Evolutionary conservation across 306 rosid species (phyloP), one percentile per base, ranked within the genome.

Genomic region (Carpinus viminea): DNA sequence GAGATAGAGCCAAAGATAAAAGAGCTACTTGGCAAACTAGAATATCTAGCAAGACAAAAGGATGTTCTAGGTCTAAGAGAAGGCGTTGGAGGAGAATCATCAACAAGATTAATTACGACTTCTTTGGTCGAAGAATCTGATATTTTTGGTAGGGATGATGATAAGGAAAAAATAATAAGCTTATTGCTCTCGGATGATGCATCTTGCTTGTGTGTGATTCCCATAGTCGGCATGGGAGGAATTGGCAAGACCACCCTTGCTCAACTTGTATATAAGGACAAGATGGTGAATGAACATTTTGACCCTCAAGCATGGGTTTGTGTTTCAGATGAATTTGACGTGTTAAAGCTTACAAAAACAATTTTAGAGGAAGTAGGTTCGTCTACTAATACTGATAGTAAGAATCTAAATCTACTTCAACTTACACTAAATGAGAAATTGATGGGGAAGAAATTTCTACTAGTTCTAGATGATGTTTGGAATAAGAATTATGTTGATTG

Each of bases 401-500:
- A 56, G 4, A 54, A 79, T 20, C 54, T 41, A 4, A 18, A 41
- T 7, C 0, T 5, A 1, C 46, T 74, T 57, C 75, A 55, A 56
- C 43, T 8, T 11, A 12, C 2, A 1, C 24, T 53, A 47, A 5
- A 4, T 24, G 52, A 72, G 1, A 20, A 50, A 20, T 50, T 82
- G 15, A 26, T 1, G 1, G 47, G 50, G 21, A 82, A 72, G 8
- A 76, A 41, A 48, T 76, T 76, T 15, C 34, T 82, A 10, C 24
- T 82, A 24, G 81, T 82, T 45, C 56, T 82, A 28, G 81, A 82
- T 72, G 81, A 76, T 31, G 74, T 82, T 41, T 76, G 85, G 81
- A 82, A 28, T 62, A 81, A 77, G 11, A 73, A 66, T 26, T 60
- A 31, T 2, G 15, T 12, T 8, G 12, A 55, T 26, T 54, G 47